phyloP scores from a whole-genome alignment of 345 rosid genomes.

The Acer saccharum region DNA sequence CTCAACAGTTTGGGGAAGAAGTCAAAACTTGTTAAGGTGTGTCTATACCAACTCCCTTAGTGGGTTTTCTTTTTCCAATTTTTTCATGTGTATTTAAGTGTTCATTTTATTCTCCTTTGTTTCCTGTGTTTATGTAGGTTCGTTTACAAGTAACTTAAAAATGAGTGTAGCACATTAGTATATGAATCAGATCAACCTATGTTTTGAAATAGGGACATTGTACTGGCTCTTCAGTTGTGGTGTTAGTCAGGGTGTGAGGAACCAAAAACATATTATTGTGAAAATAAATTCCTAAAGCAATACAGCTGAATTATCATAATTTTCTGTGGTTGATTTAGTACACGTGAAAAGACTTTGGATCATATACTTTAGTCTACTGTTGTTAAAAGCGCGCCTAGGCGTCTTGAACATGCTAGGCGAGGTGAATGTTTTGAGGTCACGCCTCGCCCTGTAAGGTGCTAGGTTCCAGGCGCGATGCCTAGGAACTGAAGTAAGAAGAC shows the following conservation, averaged over 20 bases:
- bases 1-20: conserved; percentile 86
- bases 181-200: neutral
- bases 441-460: no score
- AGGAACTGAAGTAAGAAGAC: no score
- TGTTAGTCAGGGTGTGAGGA: neutral
- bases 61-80: neutral
- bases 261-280: neutral
- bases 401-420: no score
- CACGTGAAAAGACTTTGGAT: neutral
- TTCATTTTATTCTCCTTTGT: neutral
- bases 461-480: no score
- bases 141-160: neutral
- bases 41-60: conserved; percentile 15
- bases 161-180: neutral
- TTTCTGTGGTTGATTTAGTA: neutral
- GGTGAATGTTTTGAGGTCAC: no score
- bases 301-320: neutral
- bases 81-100: neutral
- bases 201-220: neutral
- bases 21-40: conserved; percentile 82
- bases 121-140: neutral
- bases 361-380: neutral
- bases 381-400: no score
- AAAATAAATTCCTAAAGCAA: neutral
- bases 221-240: neutral